phyloP scores from a whole-genome alignment of 805 yeast genomes.

The Lachancea lanzarotensis region DNA sequence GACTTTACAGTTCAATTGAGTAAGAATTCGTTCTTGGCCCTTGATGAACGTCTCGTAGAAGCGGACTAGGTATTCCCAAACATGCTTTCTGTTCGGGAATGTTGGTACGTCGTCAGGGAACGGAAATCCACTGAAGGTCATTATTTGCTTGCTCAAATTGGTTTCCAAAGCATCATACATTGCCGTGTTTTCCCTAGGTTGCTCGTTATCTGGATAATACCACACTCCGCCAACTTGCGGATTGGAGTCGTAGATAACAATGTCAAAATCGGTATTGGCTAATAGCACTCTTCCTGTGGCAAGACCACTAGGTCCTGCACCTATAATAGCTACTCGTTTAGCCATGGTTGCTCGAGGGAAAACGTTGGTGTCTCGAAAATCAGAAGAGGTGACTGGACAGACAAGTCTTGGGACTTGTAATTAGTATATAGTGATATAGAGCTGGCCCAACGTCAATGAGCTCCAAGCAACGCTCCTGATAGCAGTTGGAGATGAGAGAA shows the following conservation, averaged over 20 bases:
- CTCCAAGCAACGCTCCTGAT: too few species aligned
- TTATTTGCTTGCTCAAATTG: conserved; percentile 55
- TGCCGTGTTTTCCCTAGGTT: conserved; percentile 30
- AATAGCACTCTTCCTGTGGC: conserved; percentile 58
- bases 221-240: conserved; percentile 71
- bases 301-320: conserved; percentile 74
- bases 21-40: conserved; percentile 26
- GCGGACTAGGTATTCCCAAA: conserved; percentile 50
- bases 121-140: conserved; percentile 56
- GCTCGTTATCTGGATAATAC: conserved; percentile 42
- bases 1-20: conserved; percentile 25
- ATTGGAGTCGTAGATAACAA: conserved; percentile 57
- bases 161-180: conserved; percentile 65
- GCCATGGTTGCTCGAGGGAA: neutral
- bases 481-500: too few species aligned
- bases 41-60: conserved; percentile 38
- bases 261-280: conserved; percentile 43
- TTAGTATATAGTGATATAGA: neutral
- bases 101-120: conserved; percentile 41
- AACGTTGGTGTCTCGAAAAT: neutral
- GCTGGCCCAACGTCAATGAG: too few species aligned
- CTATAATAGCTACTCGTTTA: conserved; percentile 54
- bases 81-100: conserved; percentile 58
- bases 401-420: neutral
- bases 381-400: neutral